Conservation (phyloP, 345 rosid species). For the Moricandia moricandioides region DNA sequence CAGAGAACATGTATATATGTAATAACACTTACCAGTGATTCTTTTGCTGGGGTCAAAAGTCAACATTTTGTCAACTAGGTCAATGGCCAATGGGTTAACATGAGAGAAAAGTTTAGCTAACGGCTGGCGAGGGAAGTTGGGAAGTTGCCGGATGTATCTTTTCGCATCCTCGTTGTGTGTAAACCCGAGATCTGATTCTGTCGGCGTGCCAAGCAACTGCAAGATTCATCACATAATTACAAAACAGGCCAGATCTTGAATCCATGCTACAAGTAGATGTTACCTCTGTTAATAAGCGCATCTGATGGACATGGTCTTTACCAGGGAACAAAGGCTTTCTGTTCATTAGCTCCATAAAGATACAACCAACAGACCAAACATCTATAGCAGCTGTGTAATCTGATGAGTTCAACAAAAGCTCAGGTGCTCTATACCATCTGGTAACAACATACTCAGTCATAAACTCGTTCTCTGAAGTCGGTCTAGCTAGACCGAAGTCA, state of each 20-base stretch:
- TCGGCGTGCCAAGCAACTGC: slow-evolving; percentile 94
- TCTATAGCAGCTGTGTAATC: slow-evolving; percentile 93
- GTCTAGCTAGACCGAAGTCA: slow-evolving; percentile 95
- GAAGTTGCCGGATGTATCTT: slow-evolving; percentile 78
- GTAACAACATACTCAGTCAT: slow-evolving; percentile 99
- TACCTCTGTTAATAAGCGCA: slow-evolving; percentile 92
- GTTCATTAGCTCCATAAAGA: slow-evolving; percentile 96
- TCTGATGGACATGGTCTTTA: slow-evolving; percentile 89
- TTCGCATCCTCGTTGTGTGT: slow-evolving; percentile 79
- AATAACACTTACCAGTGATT: slow-evolving; percentile 72
- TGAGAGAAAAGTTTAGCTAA: slow-evolving; percentile 63
- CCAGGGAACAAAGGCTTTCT: slow-evolving; percentile 93
- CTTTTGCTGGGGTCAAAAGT: slow-evolving; percentile 88
- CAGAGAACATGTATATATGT: not conserved
- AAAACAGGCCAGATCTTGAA: not conserved
- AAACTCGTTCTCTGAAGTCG: slow-evolving; percentile 80
- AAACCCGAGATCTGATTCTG: slow-evolving; percentile 87
- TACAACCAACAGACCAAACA: slow-evolving; percentile 99
- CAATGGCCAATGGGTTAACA: slow-evolving; percentile 77
- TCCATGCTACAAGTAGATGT: not conserved
- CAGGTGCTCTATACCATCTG: slow-evolving; percentile 98
- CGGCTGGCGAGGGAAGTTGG: slow-evolving; percentile 64
- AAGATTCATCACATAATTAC: slow-evolving; percentile 28
- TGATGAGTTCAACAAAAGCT: slow-evolving; percentile 79
- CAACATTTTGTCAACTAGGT: slow-evolving; percentile 82